Base-by-base conservation (phyloP, 495 filamentous ascomycete species). In the Chaetomium cochliodes region DNA sequence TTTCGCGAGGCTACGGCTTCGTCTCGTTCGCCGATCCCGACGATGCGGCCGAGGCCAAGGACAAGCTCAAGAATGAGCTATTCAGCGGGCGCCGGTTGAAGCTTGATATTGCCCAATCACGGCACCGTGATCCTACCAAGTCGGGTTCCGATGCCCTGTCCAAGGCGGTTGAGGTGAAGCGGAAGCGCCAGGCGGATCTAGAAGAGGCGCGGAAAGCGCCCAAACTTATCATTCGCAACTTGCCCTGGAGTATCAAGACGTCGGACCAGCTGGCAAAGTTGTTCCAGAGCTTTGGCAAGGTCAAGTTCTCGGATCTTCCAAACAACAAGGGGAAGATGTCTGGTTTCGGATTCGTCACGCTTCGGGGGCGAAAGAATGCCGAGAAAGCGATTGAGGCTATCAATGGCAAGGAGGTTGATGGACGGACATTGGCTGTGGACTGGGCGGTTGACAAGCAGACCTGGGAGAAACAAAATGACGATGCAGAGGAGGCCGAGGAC, bases 1-100 rank as follows among this genome's bases (percentile, higher is more conserved):
- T 85, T 54, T 96, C 90, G 22, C 90, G 91, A 68, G 93, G 93
- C 12, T 99, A 90, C 75, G 94, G 94, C 55, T 99, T 99, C 77
- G 93, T 98, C 53, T 96, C 94, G 15, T 97, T 98, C 70, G 88
- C 92, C 70, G 93, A 98, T 70, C 81, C 89, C 57, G 92, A 97
- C 65, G 94, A 99, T 77, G 92, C 94, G 28, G 77, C 89, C 67
- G 80, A 84, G 58, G 94, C 94, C 18, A 80, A 87, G 72, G 83
- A 89, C 65, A 87, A 93, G 73, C 85, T 96, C 71, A 84, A 96
- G 70, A 87, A 88, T 55, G 77, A 86, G 51, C 78, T 83, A 23
- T 83, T 97, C 41, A 82, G 90, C 42, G 93, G 92, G 1, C 86
- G 89, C 66, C 90, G 88, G 66, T 86, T 98, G 70, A 87, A 84